Conservation (phyloP, 2,329 filamentous ascomycete species). For the Neoscytalidium dimidiatum region DNA sequence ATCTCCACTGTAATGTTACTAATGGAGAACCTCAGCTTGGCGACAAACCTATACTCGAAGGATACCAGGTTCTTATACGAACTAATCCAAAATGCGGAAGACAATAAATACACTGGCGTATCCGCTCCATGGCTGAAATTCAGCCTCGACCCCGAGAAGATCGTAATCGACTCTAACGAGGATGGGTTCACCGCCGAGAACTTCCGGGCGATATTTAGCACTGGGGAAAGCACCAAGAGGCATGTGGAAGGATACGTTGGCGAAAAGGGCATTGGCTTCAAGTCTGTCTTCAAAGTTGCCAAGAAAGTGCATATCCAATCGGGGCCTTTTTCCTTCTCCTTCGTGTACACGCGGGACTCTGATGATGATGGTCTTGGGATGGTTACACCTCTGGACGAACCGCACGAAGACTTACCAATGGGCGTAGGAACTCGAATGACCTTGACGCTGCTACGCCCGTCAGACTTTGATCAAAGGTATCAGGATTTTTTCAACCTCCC, state of each 20-base stretch:
- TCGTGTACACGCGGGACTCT: slow-evolving; percentile 31
- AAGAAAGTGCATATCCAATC: slow-evolving; percentile 44
- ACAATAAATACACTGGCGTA: slow-evolving; percentile 33
- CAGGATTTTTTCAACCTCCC: not conserved
- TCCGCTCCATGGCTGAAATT: slow-evolving; percentile 27
- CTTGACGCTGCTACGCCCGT: not conserved
- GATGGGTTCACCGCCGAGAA: slow-evolving; percentile 31
- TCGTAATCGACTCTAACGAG: slow-evolving; percentile 39
- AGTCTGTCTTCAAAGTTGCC: slow-evolving; percentile 39
- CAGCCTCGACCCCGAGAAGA: slow-evolving; percentile 25
- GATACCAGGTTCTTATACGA: slow-evolving; percentile 31
- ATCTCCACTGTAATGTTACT: not conserved
- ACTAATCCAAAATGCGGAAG: slow-evolving; percentile 47
- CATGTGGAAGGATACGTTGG: slow-evolving; percentile 28
- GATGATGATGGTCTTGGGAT: slow-evolving; percentile 53
- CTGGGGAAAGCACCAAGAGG: slow-evolving; percentile 48
- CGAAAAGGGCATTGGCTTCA: slow-evolving; percentile 41
- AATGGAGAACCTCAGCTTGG: not conserved
- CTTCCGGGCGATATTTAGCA: slow-evolving; percentile 49
- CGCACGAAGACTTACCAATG: slow-evolving; percentile 17
- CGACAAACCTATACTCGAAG: slow-evolving; percentile 1
- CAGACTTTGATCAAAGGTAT: not conserved
- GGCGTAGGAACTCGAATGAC: slow-evolving; percentile 26
- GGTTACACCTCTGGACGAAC: slow-evolving; percentile 46
- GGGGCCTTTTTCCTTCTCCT: slow-evolving; percentile 39